Conservation (phyloP, 2,329 filamentous ascomycete genomes). For the Gremmenia infestans region DNA sequence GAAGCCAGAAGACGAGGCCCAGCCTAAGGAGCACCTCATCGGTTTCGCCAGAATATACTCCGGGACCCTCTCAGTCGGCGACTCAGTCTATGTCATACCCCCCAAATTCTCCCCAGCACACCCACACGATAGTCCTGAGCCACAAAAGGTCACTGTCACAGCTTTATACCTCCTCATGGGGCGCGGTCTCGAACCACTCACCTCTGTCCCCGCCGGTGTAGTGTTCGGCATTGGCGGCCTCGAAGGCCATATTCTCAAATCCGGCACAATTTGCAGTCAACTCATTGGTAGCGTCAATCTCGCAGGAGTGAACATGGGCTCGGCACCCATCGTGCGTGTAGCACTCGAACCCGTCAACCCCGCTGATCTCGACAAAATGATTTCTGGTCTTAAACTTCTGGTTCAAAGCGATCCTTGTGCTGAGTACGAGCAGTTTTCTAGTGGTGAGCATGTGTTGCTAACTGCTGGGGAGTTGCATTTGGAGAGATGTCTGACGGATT, state of each 20-base stretch:
- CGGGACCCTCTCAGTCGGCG: conserved; percentile 81
- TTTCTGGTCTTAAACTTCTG: conserved; percentile 76
- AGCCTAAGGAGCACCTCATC: conserved; percentile 76
- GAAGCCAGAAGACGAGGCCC: conserved; percentile 46
- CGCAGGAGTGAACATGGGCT: conserved; percentile 74
- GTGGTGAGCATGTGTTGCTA: conserved; percentile 89
- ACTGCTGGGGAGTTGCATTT: conserved; percentile 94
- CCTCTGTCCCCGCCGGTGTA: conserved; percentile 84
- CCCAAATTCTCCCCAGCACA: conserved; percentile 87
- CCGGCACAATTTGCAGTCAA: conserved; percentile 85
- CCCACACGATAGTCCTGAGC: conserved; percentile 66
- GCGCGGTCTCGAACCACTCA: conserved; percentile 74
- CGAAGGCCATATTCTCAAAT: conserved; percentile 91
- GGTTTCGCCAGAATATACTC: conserved; percentile 94
- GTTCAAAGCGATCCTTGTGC: conserved; percentile 95
- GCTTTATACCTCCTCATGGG: conserved; percentile 96
- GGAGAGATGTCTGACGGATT: conserved; percentile 87
- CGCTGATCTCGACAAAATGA: conserved; percentile 90
- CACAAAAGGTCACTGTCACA: conserved; percentile 77
- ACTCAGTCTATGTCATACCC: conserved; percentile 83
- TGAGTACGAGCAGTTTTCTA: conserved; percentile 88
- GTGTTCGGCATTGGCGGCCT: conserved; percentile 93
- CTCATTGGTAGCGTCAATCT: conserved; percentile 84
- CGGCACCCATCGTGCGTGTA: conserved; percentile 90
- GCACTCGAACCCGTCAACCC: conserved; percentile 92